Conservation (phyloP, 345 rosid species). For the Lenwebbia sp. region DNA sequence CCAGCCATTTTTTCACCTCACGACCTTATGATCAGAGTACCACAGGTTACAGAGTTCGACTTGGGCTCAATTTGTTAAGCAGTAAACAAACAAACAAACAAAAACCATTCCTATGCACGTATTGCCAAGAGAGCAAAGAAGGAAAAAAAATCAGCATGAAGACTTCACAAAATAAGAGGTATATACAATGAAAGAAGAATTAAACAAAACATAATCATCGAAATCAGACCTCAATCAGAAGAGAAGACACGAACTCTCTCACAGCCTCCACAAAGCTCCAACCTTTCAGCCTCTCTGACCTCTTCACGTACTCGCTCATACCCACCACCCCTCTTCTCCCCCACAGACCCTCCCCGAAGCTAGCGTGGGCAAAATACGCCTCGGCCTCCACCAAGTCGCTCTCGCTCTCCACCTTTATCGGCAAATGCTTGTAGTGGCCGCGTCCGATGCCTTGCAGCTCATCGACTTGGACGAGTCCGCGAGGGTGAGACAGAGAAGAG, state of each 20-base stretch:
- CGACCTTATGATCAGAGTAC: background rate
- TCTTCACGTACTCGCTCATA: slow-evolving; percentile 26
- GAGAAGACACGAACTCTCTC: slow-evolving; percentile 18
- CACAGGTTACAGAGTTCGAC: background rate
- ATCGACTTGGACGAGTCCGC: slow-evolving; percentile 41
- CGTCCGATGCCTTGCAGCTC: slow-evolving; percentile 44
- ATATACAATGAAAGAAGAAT: background rate
- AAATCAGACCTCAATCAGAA: background rate
- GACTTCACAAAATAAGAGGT: background rate
- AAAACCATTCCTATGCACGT: background rate
- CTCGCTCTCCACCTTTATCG: slow-evolving; percentile 16
- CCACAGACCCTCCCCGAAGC: slow-evolving; percentile 57
- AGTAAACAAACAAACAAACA: background rate
- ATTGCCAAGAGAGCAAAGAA: background rate
- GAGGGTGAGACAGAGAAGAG: slow-evolving; percentile 45
- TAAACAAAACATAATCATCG: background rate
- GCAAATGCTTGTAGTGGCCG: slow-evolving; percentile 64
- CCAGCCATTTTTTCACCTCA: background rate
- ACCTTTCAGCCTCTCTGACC: slow-evolving; percentile 19
- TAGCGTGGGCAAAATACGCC: slow-evolving; percentile 50
- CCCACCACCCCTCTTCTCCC: slow-evolving; percentile 38
- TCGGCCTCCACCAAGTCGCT: slow-evolving; percentile 28
- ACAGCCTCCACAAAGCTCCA: slow-evolving; percentile 24
- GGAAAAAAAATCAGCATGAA: background rate
- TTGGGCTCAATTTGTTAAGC: background rate